A percentile compares a stretch with the other conserved stretches of the same genome.
Evolutionary conservation across 129 eudicot genomes (phyloP).

Genomic region (Apium graveolens): DNA sequence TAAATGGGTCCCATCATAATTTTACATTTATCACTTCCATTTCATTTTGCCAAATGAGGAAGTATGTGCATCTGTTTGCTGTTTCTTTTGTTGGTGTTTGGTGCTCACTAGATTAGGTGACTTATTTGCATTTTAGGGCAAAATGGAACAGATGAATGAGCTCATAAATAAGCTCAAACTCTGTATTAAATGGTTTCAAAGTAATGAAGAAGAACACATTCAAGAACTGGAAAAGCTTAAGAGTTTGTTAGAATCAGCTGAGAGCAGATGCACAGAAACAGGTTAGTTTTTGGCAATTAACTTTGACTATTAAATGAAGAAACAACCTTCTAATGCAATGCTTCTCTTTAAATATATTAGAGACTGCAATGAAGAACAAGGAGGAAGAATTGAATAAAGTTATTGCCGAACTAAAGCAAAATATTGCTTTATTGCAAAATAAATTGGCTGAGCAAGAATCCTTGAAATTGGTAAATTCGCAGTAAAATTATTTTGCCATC

Average conservation of each 20-base stretch:
- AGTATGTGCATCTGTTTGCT: neutral
- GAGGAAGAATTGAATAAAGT: constrained; percentile 45
- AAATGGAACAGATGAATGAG: constrained; percentile 36
- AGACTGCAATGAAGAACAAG: constrained; percentile 35
- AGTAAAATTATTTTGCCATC: neutral
- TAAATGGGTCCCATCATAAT: neutral
- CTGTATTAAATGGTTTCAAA: constrained; percentile 53
- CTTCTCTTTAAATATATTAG: constrained; percentile 19
- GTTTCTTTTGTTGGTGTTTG: neutral
- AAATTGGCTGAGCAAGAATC: constrained; percentile 41
- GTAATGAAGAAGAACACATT: constrained; percentile 27
- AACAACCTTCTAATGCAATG: neutral
- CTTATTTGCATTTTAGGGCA: constrained; percentile 22
- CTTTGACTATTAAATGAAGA: neutral
- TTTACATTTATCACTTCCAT: neutral
- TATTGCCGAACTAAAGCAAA: constrained; percentile 31
- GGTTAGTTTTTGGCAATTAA: constrained; percentile 23
- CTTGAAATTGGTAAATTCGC: constrained; percentile 32
- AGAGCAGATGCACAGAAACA: constrained; percentile 30
- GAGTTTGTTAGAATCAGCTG: constrained; percentile 30
- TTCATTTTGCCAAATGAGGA: neutral
- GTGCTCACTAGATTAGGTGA: neutral
- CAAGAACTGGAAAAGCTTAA: constrained; percentile 37
- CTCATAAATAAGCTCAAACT: constrained; percentile 34
- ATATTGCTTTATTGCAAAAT: constrained; percentile 28